Evolutionary conservation across 2,329 filamentous ascomycete species (phyloP), one percentile per base, ranked within the genome.

Genomic region (Pseudocercospora ulei): DNA sequence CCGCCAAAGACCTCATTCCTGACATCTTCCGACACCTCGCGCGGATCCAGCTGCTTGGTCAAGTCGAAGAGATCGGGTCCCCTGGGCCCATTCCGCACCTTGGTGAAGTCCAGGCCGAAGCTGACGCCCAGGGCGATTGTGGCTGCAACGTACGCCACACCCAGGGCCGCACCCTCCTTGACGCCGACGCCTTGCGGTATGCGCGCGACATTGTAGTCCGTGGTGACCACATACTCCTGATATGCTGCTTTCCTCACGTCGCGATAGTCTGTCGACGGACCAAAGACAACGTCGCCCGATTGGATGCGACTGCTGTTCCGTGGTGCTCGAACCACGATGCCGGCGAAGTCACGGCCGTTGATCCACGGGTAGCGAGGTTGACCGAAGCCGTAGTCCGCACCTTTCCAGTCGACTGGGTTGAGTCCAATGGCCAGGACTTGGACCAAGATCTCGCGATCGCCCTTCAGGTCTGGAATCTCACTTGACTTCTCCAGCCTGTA

Each of bases 321-420:
- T 19, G 56, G 63, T 36, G 60, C 62, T 47, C 67, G 63, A 4
- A 79, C 68, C 3, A 85, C 70, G 7, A 68, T 67, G 7, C 81
- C 81, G 2, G 76, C 72, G n/a, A 81, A 64, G 51, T 86, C 81
- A 22, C 79, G 70, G 1, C 80, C 79, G 17, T 78, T 75, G 17
- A 83, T 71, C 59, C 76, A 82, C 2, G 80, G 80, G 7, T 82
- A 65, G 6, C 66, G 64, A 0, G 80, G 79, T 31, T 83, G 74
- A 19, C 73, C 77, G 54, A 82, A 84, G 46, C 76, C 77, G 54
- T 72, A 84, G 52, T 80, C 80, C 7, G 78, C 80, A 20, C 17
- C 52, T 63, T 82, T 82, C 76, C 76, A 82, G 56, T 83, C 82
- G 39, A 86, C 80, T 0, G 82, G 82, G 51, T 86, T 86, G 23